These are phyloP conservation scores for Xerocomellus amylosporus DNA, from an alignment of 768 basidiomycete genomes.

Conservation along the genomic window DNA sequence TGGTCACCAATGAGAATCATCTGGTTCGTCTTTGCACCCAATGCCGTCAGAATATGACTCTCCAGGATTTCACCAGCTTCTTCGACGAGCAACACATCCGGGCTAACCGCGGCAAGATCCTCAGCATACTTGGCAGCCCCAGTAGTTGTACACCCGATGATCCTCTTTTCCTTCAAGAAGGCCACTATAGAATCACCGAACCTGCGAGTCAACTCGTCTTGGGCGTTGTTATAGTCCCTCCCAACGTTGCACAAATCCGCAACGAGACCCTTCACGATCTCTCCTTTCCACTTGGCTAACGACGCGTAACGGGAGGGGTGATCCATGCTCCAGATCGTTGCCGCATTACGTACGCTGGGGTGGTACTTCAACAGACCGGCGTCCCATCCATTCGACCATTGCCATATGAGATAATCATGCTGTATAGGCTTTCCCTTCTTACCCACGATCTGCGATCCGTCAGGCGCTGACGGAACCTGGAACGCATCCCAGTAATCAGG, in stretches of 20 bases:
- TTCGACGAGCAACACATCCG: slow-evolving; percentile 61
- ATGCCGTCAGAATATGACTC: slow-evolving; percentile 61
- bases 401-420: slow-evolving; percentile 42
- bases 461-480: slow-evolving; percentile 37
- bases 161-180: slow-evolving; percentile 46
- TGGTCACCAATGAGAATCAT: slow-evolving; percentile 73
- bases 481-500: slow-evolving; percentile 45
- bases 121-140: slow-evolving; percentile 61
- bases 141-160: slow-evolving; percentile 71
- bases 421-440: slow-evolving; percentile 37
- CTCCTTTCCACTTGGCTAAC: slow-evolving; percentile 36
- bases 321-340: slow-evolving; percentile 40
- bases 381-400: slow-evolving; percentile 46
- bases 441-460: slow-evolving; percentile 46
- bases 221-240: slow-evolving; percentile 42
- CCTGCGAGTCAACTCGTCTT: slow-evolving; percentile 35
- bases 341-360: slow-evolving; percentile 23
- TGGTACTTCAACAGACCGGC: slow-evolving; percentile 41
- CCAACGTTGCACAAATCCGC: slow-evolving; percentile 33
- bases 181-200: slow-evolving; percentile 35
- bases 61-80: slow-evolving; percentile 75
- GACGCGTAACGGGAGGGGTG: slow-evolving; percentile 24
- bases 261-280: slow-evolving; percentile 36
- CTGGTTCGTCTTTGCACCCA: slow-evolving; percentile 48
- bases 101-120: slow-evolving; percentile 44